phyloP scores from a whole-genome alignment of 2,329 filamentous ascomycete species.

The Ascosphaera pollenicola region DNA sequence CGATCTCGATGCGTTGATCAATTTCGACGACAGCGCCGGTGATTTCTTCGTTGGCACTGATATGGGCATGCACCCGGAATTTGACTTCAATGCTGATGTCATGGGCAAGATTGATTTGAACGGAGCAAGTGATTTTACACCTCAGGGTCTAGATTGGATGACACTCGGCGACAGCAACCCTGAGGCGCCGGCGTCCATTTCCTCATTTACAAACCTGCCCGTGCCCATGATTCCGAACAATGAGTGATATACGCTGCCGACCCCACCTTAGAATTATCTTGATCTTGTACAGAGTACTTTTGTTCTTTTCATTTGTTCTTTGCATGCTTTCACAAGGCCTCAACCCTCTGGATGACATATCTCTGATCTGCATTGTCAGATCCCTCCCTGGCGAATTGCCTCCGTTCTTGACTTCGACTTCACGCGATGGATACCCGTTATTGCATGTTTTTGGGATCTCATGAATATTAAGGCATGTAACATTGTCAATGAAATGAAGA shows the following conservation, averaged over 20 bases:
- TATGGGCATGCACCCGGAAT: neutral
- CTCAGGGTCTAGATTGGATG: neutral
- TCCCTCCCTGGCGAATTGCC: neutral
- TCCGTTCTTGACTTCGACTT: neutral
- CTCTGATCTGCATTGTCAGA: neutral
- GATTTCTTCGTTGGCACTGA: conserved; percentile 16
- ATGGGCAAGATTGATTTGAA: neutral
- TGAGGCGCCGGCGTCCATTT: neutral
- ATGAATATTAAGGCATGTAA: neutral
- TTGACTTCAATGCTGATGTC: neutral
- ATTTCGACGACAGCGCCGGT: conserved; percentile 20
- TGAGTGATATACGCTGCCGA: neutral
- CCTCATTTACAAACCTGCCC: neutral
- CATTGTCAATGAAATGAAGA: neutral
- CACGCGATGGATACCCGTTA: neutral
- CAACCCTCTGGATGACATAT: too few relatives aligned
- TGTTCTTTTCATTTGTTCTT: neutral
- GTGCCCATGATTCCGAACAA: neutral
- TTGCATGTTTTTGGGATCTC: conserved; percentile 1
- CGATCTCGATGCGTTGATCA: conserved; percentile 24
- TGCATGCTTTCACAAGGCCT: neutral
- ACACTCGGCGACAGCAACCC: neutral
- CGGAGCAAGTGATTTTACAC: neutral
- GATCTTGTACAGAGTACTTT: neutral
- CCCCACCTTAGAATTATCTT: neutral